Percentiles rank a stretch among this genome's conserved stretches.
phyloP scores from a whole-genome alignment of 75 land plant genomes.

The Adiantum capillusveneris region DNA sequence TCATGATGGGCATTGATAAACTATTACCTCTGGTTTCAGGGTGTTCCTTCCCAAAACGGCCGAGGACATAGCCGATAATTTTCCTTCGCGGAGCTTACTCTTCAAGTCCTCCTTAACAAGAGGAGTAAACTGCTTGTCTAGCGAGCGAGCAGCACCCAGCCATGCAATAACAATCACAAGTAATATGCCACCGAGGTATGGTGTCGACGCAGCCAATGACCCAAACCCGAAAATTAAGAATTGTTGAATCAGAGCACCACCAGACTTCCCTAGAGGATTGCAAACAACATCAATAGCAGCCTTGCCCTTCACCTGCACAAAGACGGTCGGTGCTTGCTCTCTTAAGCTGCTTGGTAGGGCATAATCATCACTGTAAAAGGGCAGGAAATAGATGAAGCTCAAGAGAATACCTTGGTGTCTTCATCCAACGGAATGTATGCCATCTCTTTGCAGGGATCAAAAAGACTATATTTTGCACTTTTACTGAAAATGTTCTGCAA shows the following conservation, averaged over 20 bases:
- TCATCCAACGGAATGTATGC: conserved; percentile 98
- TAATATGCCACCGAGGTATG: conserved; percentile 86
- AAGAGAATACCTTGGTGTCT: conserved; percentile 78
- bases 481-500: conserved; percentile 98
- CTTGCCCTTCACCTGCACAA: conserved; percentile 87
- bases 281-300: conserved; percentile 99
- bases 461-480: conserved; percentile 97
- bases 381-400: neutral
- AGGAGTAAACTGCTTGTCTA: conserved; percentile 79
- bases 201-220: conserved; percentile 78
- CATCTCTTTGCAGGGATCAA: conserved; percentile 99
- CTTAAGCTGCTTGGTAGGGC: neutral
- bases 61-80: conserved; percentile 32
- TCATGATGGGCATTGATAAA: too few species aligned
- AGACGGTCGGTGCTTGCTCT: conserved; percentile 1
- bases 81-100: conserved; percentile 40
- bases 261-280: conserved; percentile 97
- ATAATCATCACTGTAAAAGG: neutral
- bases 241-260: conserved; percentile 92
- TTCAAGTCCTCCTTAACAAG: conserved; percentile 53
- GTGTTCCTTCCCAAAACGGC: conserved; percentile 20
- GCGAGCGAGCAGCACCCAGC: conserved; percentile 82
- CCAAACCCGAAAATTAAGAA: conserved; percentile 87
- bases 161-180: conserved; percentile 79
- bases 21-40: conserved; percentile 23